These are phyloP conservation scores for Geum urbanum DNA, from an alignment of 306 rosid genomes.

Conservation along the genomic window DNA sequence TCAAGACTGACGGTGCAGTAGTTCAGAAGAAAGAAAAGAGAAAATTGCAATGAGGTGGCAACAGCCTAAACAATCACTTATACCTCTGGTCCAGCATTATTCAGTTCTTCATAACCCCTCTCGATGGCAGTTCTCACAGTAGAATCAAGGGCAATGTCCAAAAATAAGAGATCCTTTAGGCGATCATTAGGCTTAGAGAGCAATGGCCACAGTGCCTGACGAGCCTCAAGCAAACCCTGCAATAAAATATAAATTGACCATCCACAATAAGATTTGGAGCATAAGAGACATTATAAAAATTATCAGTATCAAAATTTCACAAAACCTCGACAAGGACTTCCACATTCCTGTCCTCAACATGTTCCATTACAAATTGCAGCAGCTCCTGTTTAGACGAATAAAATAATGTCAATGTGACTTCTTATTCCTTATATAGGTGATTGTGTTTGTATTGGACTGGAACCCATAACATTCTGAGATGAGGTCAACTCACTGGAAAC, in stretches of 20 bases:
- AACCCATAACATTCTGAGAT: slow-evolving; percentile 6
- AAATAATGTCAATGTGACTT: slow-evolving; percentile 20
- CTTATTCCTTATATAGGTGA: slow-evolving; percentile 16
- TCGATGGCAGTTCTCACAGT: slow-evolving; percentile 89
- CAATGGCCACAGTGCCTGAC: slow-evolving; percentile 70
- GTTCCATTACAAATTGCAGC: slow-evolving; percentile 61
- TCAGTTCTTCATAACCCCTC: slow-evolving; percentile 80
- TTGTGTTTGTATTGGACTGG: no score
- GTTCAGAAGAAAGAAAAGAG: slow-evolving; percentile 4
- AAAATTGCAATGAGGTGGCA: not conserved
- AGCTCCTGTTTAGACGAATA: slow-evolving; percentile 50
- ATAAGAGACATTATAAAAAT: slow-evolving; percentile 10
- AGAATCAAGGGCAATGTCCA: slow-evolving; percentile 97
- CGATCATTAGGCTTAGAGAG: slow-evolving; percentile 69
- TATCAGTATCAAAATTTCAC: slow-evolving; percentile 22
- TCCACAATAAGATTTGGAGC: slow-evolving; percentile 17
- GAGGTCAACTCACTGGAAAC: slow-evolving; percentile 57
- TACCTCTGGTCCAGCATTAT: slow-evolving; percentile 82
- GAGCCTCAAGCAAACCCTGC: slow-evolving; percentile 94
- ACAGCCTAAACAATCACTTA: slow-evolving; percentile 17
- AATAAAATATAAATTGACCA: slow-evolving; percentile 23
- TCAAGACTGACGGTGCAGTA: not conserved
- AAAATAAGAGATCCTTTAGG: slow-evolving; percentile 86
- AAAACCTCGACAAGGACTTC: slow-evolving; percentile 83
- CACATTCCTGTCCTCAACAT: slow-evolving; percentile 69